phyloP scores from a whole-genome alignment of 768 basidiomycete species.

The Boletus insuetus region DNA sequence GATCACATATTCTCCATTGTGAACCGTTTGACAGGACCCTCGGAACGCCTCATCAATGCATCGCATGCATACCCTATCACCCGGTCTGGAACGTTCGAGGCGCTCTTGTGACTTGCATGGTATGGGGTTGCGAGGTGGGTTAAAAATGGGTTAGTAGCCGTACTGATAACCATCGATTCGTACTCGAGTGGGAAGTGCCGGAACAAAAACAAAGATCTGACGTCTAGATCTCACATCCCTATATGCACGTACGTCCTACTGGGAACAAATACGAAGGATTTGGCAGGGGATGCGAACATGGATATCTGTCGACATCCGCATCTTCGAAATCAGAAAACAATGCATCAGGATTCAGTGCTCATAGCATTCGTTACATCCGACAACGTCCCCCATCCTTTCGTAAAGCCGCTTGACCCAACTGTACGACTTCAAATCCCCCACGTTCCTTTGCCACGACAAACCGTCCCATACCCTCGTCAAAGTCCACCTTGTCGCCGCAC shows the following conservation, averaged over 20 bases:
- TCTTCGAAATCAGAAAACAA: background rate
- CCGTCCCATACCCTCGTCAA: conserved; percentile 32
- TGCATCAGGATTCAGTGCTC: background rate
- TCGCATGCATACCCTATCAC: background rate
- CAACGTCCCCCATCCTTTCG: background rate
- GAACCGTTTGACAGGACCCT: background rate
- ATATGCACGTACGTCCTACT: no score
- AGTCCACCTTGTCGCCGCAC: conserved; percentile 24
- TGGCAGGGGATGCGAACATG: background rate
- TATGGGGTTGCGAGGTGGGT: background rate
- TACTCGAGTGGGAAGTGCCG: background rate
- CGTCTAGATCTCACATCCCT: background rate
- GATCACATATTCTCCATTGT: background rate
- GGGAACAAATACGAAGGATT: no score
- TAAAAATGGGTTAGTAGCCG: background rate
- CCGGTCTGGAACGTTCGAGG: conserved; percentile 8
- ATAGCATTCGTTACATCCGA: background rate
- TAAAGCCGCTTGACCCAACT: conserved; percentile 12
- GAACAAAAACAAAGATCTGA: background rate
- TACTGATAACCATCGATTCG: background rate
- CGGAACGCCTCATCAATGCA: background rate
- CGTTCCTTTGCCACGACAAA: conserved; percentile 25
- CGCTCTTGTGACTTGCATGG: background rate
- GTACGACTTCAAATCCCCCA: conserved; percentile 29
- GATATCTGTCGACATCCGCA: background rate